Evolutionary conservation across 306 rosid genomes (phyloP).

Genomic region (Neltuma alba): DNA sequence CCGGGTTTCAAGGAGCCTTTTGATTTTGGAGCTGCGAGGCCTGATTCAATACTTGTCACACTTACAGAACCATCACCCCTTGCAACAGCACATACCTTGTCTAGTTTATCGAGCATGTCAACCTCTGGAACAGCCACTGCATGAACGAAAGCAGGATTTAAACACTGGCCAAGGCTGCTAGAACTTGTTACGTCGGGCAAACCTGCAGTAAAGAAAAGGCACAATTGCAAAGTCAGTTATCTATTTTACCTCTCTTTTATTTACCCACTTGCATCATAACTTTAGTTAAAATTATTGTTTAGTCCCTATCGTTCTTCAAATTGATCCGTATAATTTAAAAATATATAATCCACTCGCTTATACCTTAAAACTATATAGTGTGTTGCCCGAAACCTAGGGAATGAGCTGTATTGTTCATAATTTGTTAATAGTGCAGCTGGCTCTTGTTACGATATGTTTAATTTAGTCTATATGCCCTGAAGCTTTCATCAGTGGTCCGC

Average conservation of each 20-base stretch:
- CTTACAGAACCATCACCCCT: slow-evolving; percentile 82
- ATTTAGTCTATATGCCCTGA: no score
- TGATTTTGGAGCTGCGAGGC: slow-evolving; percentile 50
- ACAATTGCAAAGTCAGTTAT: slow-evolving; percentile 6
- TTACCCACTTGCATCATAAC: neutral
- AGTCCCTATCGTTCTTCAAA: neutral
- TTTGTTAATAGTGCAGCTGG: no score
- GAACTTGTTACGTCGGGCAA: slow-evolving; percentile 46
- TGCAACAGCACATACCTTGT: slow-evolving; percentile 77
- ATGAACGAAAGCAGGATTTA: slow-evolving; percentile 89
- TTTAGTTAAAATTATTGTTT: neutral
- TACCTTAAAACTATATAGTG: no score
- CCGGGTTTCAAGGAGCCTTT: slow-evolving; percentile 53
- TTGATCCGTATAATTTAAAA: neutral
- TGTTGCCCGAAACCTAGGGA: no score
- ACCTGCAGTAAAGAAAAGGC: slow-evolving; percentile 51
- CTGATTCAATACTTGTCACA: slow-evolving; percentile 72
- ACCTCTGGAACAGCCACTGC: slow-evolving; percentile 83
- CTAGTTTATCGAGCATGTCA: slow-evolving; percentile 74
- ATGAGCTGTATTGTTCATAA: no score
- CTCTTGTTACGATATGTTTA: no score
- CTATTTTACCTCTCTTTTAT: slow-evolving; percentile 2
- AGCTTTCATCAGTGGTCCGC: no score
- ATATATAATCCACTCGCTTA: no score
- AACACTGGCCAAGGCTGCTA: slow-evolving; percentile 58